A percentile compares a stretch with the other conserved stretches of the same genome.
Evolutionary conservation across 306 rosid species (phyloP).

Genomic region (Astragalus membranaceus): DNA sequence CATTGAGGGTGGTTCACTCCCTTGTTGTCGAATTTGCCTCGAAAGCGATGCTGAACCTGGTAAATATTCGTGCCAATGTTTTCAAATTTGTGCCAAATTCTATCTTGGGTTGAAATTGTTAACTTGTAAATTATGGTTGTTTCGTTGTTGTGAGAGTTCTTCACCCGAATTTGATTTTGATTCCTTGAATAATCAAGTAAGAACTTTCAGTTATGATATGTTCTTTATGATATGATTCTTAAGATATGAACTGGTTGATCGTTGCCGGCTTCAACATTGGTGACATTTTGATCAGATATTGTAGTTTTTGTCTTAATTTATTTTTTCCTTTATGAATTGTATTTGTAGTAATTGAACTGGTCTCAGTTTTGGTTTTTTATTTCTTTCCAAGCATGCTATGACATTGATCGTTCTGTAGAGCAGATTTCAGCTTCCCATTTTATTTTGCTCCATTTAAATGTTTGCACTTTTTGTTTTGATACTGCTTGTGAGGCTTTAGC

Average conservation of each 20-base stretch:
- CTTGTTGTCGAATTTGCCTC: slow-evolving; percentile 93
- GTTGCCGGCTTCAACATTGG: background rate
- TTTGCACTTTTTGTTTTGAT: background rate
- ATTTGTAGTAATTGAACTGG: background rate
- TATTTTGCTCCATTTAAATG: background rate
- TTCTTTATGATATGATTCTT: background rate
- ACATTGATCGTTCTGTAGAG: background rate
- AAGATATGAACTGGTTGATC: background rate
- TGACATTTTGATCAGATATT: background rate
- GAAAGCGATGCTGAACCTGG: slow-evolving; percentile 93
- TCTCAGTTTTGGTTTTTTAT: background rate
- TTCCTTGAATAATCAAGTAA: background rate
- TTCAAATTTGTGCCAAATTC: background rate
- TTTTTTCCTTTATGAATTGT: background rate
- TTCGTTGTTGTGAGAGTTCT: background rate
- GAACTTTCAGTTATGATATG: background rate
- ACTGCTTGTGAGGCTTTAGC: background rate
- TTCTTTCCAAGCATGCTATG: background rate
- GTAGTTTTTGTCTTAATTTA: background rate
- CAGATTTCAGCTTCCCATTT: background rate
- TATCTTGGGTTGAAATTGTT: background rate
- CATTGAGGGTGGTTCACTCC: slow-evolving; percentile 64
- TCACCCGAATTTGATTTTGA: background rate
- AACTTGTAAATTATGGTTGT: background rate
- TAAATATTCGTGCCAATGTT: background rate